Conservation (phyloP, 2,329 filamentous ascomycete species). For the Lasiodiplodia hormozganensis region DNA sequence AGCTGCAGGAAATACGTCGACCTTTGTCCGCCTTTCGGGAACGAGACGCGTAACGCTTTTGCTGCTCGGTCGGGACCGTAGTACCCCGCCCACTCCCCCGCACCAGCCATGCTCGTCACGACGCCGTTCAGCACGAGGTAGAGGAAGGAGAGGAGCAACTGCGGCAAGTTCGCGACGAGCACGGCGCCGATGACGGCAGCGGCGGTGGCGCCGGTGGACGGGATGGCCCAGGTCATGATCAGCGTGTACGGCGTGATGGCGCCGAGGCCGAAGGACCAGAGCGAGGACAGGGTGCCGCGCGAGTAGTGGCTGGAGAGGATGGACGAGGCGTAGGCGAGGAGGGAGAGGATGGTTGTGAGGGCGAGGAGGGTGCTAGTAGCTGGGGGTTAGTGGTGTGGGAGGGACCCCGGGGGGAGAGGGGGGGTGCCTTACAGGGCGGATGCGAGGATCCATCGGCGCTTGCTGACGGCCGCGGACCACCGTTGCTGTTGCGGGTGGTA, state of each 20-base stretch:
- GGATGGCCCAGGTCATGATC: background rate
- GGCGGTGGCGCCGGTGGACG: background rate
- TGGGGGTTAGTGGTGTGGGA: background rate
- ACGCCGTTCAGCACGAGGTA: conserved; percentile 56
- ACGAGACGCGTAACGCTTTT: conserved; percentile 45
- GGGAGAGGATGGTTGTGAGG: background rate
- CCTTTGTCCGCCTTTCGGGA: conserved; percentile 45
- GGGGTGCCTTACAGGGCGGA: background rate
- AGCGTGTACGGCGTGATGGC: background rate
- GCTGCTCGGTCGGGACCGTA: conserved; percentile 33
- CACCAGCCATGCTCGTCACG: conserved; percentile 55
- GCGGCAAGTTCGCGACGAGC: conserved; percentile 56
- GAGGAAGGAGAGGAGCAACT: conserved; percentile 54
- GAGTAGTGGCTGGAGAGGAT: background rate
- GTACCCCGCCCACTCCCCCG: conserved; percentile 56
- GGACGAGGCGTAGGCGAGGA: background rate
- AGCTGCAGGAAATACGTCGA: conserved; percentile 51
- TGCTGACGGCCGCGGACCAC: background rate
- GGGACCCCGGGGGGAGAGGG: too few species aligned
- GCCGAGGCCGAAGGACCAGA: conserved; percentile 11
- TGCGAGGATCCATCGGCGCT: background rate
- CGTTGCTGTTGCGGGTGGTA: background rate
- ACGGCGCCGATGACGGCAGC: conserved; percentile 30
- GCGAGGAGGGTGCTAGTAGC: background rate
- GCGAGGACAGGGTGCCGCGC: background rate